Evolutionary conservation across 805 yeast species (phyloP), one percentile per base, ranked within the genome.

Genomic region (Soucietia sequanensis): DNA sequence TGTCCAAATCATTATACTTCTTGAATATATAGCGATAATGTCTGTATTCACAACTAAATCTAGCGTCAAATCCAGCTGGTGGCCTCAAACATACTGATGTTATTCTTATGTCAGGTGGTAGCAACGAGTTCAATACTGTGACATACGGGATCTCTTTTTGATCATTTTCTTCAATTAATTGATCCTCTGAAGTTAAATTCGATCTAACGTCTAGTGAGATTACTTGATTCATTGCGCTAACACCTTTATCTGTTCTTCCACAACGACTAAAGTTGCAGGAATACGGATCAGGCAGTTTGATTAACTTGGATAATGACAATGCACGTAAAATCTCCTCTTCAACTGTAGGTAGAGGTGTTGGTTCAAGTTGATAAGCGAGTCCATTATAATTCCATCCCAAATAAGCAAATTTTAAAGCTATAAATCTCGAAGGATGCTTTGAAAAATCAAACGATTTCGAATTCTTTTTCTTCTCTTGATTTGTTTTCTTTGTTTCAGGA

Each of bases 221-320:
- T 2, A 93, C 98, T 59, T 93, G 99, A 44, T 87, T 85, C 82
- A 93, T 77, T 0, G 99, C 99, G 64, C 96, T 86, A 10, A 91
- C 98, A n/a, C 97, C 98, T 46, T 78, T 79, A 52, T 91, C 98
- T 0, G 98, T 91, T 50, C 98, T 71, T 0, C 98, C 98, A 62
- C 98, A 93, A 43, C 97, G 68, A 46, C 95, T 84, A 56, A 90
- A 89, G 10, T 75, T 71, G 52, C 81, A 85, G 1, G 77, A 80
- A 6, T 64, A 64, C 0, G 88, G 81, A 14, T 76, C 80, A 15
- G 72, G 48, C 2, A 78, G 67, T 7, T 78, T 72, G 8, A 93
- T 78, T 41, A 93, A 57, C 44, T 73, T 79, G 19, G 91, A 78
- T 42, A 71, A 76, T 31, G 70, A 62, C 59, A 93, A 56, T 0